Conservation (phyloP, 495 filamentous ascomycete genomes). For the Hypomontagnella submonticulosa region DNA sequence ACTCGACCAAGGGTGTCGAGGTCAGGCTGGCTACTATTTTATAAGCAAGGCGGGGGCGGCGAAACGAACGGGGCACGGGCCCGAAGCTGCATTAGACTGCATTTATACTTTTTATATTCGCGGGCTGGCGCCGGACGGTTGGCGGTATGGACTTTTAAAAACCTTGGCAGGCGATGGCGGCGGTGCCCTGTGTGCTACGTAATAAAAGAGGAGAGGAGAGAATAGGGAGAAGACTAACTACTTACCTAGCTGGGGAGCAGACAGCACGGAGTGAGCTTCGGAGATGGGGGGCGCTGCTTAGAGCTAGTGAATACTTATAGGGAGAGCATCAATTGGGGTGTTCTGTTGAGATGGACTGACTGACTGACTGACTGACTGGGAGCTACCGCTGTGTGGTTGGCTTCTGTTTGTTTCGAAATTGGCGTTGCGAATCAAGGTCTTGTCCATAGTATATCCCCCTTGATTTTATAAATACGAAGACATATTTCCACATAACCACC, state of each 20-base stretch:
- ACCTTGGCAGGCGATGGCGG: too few species aligned
- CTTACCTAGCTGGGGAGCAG: neutral
- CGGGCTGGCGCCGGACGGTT: conserved; percentile 4
- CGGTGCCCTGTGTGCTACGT: too few species aligned
- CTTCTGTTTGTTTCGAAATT: conserved; percentile 12
- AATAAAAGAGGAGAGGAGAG: too few species aligned
- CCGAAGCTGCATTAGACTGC: conserved; percentile 17
- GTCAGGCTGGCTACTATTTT: conserved; percentile 1
- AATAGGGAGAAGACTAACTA: too few species aligned
- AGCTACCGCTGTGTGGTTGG: neutral
- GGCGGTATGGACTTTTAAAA: too few species aligned
- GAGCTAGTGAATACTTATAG: conserved; percentile 23
- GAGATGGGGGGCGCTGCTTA: too few species aligned
- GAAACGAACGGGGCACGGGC: conserved; percentile 2
- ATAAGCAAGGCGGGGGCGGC: conserved; percentile 6
- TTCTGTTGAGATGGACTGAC: conserved; percentile 3
- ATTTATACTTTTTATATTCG: conserved; percentile 20
- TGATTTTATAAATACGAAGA: conserved; percentile 29
- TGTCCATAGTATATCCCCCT: conserved; percentile 25
- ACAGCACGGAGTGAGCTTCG: neutral
- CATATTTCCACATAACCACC: neutral
- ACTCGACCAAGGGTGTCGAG: neutral
- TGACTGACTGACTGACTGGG: neutral
- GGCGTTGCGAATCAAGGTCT: conserved; percentile 24
- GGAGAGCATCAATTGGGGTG: conserved; percentile 27